Evolutionary conservation across 1,284 basidiomycete genomes (phyloP).

Genomic region (Ustilago esculenta): DNA sequence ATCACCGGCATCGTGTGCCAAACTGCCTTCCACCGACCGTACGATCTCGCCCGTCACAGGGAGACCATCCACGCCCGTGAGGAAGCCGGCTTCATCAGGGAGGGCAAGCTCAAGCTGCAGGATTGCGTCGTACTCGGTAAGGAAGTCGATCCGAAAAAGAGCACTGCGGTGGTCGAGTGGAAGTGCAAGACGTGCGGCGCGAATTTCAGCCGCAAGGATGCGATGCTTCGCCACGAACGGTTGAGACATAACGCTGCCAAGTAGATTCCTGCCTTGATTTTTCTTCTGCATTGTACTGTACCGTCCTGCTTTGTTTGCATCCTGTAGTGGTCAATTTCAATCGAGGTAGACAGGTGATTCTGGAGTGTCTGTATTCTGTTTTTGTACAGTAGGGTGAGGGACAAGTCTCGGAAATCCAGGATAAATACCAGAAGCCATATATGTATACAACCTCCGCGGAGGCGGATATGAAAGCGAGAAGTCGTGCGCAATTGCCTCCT

Average conservation of each 20-base stretch:
- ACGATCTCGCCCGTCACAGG: constrained; percentile 64
- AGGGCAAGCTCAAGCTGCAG: constrained; percentile 53
- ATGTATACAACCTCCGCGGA: not conserved
- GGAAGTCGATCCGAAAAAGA: constrained; percentile 64
- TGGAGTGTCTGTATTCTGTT: no score
- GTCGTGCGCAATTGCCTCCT: not conserved
- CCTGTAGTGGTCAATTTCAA: no score
- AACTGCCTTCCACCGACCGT: constrained; percentile 65
- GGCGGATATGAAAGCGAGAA: not conserved
- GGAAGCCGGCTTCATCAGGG: constrained; percentile 58
- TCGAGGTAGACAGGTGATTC: no score
- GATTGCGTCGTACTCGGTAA: constrained; percentile 65
- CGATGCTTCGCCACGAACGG: constrained; percentile 61
- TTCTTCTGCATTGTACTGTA: no score
- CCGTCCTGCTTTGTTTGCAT: no score
- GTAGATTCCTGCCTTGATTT: no score
- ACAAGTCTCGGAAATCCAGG: no score
- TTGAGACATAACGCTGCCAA: constrained; percentile 49
- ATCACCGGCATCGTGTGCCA: constrained; percentile 55
- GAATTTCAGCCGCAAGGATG: constrained; percentile 58
- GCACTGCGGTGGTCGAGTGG: constrained; percentile 63
- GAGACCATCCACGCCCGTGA: constrained; percentile 65
- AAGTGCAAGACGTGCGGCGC: constrained; percentile 61
- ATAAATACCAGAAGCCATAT: no score
- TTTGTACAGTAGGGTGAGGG: no score